These are phyloP conservation scores for Lachnellula subtilissima DNA, from an alignment of 2,329 filamentous ascomycete genomes.

Conservation along the genomic window DNA sequence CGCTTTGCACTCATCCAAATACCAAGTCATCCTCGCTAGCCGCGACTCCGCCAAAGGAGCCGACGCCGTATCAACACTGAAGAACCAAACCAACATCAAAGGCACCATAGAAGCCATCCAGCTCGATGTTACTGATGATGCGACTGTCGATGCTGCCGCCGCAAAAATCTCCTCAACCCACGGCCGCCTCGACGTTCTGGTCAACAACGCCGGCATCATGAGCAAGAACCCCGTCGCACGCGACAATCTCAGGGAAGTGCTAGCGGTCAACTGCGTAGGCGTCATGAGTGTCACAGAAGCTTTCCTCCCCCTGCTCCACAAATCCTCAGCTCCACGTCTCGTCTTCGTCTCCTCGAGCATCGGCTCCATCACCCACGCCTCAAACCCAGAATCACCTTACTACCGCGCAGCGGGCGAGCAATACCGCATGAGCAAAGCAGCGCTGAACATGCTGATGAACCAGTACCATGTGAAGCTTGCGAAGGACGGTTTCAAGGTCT, in stretches of 20 bases:
- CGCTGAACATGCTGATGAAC: constrained; percentile 20
- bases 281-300: constrained; percentile 13
- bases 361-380: constrained; percentile 14
- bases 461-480: constrained; percentile 9
- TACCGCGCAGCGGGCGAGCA: not conserved
- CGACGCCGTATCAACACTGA: constrained; percentile 7
- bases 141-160: constrained; percentile 12
- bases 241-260: constrained; percentile 5
- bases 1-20: constrained; percentile 7
- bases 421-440: constrained; percentile 18
- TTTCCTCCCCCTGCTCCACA: constrained; percentile 16
- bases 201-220: constrained; percentile 24
- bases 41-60: constrained; percentile 8
- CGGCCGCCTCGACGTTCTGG: constrained; percentile 26
- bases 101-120: constrained; percentile 12
- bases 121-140: constrained; percentile 16
- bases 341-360: constrained; percentile 19
- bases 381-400: constrained; percentile 6
- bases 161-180: constrained; percentile 14
- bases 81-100: constrained; percentile 6
- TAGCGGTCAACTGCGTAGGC: constrained; percentile 17
- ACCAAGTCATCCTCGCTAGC: constrained; percentile 15
- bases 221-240: not conserved
- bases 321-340: constrained; percentile 11
- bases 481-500: constrained; percentile 18